phyloP scores from a whole-genome alignment of 768 basidiomycete genomes.

The Omphalotus guepiniiformis region DNA sequence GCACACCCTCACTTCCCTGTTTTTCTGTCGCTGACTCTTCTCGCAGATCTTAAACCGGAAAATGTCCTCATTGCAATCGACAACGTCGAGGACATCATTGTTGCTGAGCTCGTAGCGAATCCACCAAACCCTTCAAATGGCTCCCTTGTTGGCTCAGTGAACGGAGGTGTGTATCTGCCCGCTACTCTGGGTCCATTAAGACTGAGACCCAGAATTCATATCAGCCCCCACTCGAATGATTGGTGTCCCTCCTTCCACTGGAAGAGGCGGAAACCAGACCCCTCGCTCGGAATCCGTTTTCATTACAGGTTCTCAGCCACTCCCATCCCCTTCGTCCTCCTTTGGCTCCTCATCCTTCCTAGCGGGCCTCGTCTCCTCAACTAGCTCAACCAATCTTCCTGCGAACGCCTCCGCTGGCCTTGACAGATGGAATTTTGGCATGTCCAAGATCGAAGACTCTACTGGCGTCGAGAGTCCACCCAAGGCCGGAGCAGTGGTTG shows the following conservation, averaged over 20 bases:
- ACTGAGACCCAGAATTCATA: no score
- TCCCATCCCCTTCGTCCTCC: conserved; percentile 81
- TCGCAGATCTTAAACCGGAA: conserved; percentile 88
- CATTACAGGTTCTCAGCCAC: conserved; percentile 91
- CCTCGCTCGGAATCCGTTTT: conserved; percentile 72
- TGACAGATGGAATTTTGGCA: conserved; percentile 88
- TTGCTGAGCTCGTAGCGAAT: conserved; percentile 62
- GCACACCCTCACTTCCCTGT: neutral
- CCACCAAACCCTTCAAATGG: conserved; percentile 37
- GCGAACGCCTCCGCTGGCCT: conserved; percentile 43
- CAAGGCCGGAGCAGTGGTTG: neutral
- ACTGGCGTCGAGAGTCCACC: conserved; percentile 22
- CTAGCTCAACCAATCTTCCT: conserved; percentile 3
- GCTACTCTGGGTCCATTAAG: conserved; percentile 47
- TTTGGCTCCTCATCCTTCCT: conserved; percentile 55
- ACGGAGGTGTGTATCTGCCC: conserved; percentile 7
- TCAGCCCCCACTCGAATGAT: conserved; percentile 66
- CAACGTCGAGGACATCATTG: conserved; percentile 91
- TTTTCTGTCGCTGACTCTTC: conserved; percentile 8
- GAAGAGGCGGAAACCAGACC: conserved; percentile 94
- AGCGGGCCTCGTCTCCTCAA: conserved; percentile 11
- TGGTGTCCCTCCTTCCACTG: conserved; percentile 90
- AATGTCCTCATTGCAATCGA: conserved; percentile 97
- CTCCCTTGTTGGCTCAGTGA: neutral
- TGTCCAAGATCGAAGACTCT: conserved; percentile 79